Percentiles rank a stretch among this genome's conserved stretches.
Evolutionary conservation across 108 stramenopile genomes (phyloP).

Genomic region (Discostella stelligeroides): DNA sequence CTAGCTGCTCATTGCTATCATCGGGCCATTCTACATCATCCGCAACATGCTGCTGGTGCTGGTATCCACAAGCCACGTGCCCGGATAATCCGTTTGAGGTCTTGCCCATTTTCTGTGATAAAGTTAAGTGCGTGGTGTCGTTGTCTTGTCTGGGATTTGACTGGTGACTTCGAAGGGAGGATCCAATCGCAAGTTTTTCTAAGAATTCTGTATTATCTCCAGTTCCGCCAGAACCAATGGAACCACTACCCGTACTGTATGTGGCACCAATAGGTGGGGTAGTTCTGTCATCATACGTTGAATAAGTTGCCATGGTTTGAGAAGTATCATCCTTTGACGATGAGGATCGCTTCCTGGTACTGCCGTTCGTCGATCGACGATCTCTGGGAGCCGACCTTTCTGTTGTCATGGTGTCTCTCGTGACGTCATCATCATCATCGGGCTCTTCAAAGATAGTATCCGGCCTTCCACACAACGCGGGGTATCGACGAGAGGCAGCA

Average conservation of each 20-base stretch:
- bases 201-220: constrained; percentile 76
- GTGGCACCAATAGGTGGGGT: constrained; percentile 2
- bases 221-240: constrained; percentile 53
- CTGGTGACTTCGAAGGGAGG: constrained; percentile 55
- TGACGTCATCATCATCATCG: constrained; percentile 18
- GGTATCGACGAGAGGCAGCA: constrained; percentile 43
- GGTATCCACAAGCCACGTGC: not conserved
- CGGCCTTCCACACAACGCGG: constrained; percentile 63
- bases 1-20: constrained; percentile 24
- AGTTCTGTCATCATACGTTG: constrained; percentile 6
- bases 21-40: constrained; percentile 33
- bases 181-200: constrained; percentile 70
- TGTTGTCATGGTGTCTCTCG: not conserved
- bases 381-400: constrained; percentile 2
- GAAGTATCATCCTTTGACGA: constrained; percentile 17
- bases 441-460: constrained; percentile 66
- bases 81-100: not conserved
- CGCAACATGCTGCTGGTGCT: constrained; percentile 1
- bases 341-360: constrained; percentile 15
- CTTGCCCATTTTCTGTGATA: constrained; percentile 4
- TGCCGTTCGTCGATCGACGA: not conserved
- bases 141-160: constrained; percentile 15
- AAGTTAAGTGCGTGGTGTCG: constrained; percentile 10
- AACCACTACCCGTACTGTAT: constrained; percentile 39
- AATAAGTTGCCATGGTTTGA: constrained; percentile 8